Evolutionary conservation across 2,329 filamentous ascomycete genomes (phyloP).

Genomic region (Ramularia endophylla): DNA sequence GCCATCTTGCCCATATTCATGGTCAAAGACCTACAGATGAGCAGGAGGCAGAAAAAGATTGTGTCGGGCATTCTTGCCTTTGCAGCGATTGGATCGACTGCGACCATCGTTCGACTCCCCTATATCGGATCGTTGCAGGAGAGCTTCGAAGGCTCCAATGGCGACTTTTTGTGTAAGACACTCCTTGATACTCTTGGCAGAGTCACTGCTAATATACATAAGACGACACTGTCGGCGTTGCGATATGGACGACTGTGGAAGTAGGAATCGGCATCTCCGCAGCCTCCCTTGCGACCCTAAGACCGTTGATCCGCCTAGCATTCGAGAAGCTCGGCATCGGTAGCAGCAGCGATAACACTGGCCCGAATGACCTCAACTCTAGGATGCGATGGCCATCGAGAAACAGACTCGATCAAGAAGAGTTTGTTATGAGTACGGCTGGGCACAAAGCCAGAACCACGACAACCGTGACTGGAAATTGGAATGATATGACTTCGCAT

Average conservation of each 20-base stretch:
- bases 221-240: slow-evolving; percentile 37
- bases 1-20: slow-evolving; percentile 38
- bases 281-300: slow-evolving; percentile 44
- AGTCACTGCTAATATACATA: slow-evolving; percentile 9
- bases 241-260: slow-evolving; percentile 31
- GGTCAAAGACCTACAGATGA: slow-evolving; percentile 38
- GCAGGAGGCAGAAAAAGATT: slow-evolving; percentile 32
- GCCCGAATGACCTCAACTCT: too few relatives aligned
- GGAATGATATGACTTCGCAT: slow-evolving; percentile 1
- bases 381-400: too few relatives aligned
- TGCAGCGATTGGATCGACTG: slow-evolving; percentile 47
- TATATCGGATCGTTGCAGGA: slow-evolving; percentile 36
- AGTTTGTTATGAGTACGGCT: neutral
- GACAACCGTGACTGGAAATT: slow-evolving; percentile 11
- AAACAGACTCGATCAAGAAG: too few relatives aligned
- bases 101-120: slow-evolving; percentile 43
- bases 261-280: slow-evolving; percentile 35
- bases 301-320: slow-evolving; percentile 39
- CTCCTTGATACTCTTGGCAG: too few relatives aligned
- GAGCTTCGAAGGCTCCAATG: slow-evolving; percentile 24
- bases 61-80: slow-evolving; percentile 36
- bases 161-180: slow-evolving; percentile 40
- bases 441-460: slow-evolving; percentile 4
- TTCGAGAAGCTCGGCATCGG: slow-evolving; percentile 12
- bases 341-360: neutral